These are phyloP conservation scores for Metschnikowia koreensis DNA, from an alignment of 805 yeast species.

Conservation along the genomic window DNA sequence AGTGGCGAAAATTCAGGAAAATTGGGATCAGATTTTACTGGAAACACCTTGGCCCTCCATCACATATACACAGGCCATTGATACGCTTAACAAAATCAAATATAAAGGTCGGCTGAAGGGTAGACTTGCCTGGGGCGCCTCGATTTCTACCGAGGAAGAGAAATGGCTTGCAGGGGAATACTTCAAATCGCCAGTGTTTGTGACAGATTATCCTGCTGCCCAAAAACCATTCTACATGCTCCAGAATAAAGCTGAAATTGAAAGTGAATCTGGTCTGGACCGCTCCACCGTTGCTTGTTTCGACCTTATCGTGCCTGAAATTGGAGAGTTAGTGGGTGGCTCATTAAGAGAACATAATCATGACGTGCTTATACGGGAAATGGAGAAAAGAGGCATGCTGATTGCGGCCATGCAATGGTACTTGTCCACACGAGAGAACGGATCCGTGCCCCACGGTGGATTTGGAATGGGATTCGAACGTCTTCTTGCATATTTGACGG, in stretches of 20 bases:
- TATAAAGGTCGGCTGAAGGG: constrained; percentile 39
- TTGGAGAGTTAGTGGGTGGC: constrained; percentile 95
- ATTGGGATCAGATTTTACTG: constrained; percentile 60
- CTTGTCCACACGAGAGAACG: constrained; percentile 65
- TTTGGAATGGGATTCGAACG: constrained; percentile 95
- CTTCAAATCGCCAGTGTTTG: constrained; percentile 75
- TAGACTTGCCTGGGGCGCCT: constrained; percentile 60
- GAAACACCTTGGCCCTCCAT: constrained; percentile 60
- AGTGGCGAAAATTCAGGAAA: constrained; percentile 33
- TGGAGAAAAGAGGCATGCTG: constrained; percentile 57
- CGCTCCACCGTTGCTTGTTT: constrained; percentile 77
- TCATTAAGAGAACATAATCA: constrained; percentile 80
- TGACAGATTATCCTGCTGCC: constrained; percentile 78
- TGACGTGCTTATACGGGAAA: constrained; percentile 45
- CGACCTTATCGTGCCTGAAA: constrained; percentile 83
- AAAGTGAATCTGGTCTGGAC: not conserved
- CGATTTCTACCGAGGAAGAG: constrained; percentile 82
- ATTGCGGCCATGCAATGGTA: constrained; percentile 74
- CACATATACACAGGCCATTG: constrained; percentile 75
- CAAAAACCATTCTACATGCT: constrained; percentile 95
- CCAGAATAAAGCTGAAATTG: constrained; percentile 28
- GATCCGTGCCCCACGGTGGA: constrained; percentile 93
- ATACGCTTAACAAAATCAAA: constrained; percentile 40
- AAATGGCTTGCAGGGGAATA: constrained; percentile 78
- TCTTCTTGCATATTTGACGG: constrained; percentile 67